phyloP scores from a whole-genome alignment of 192 early-diverging fungal genomes.

The Diversispora epigaea region DNA sequence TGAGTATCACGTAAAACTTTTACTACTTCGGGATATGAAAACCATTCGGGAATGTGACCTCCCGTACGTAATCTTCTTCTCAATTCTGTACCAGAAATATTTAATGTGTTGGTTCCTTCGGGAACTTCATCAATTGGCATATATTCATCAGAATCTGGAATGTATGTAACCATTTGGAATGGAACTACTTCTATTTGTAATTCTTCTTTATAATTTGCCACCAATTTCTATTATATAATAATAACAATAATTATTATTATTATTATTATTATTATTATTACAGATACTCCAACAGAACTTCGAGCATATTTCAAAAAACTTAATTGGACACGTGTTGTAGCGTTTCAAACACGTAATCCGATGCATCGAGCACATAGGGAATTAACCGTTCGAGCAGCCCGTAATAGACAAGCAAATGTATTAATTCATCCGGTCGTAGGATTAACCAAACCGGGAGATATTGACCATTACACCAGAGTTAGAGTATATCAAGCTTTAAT shows the following conservation, averaged over 20 bases:
- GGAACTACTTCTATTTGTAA: slow-evolving; percentile 94
- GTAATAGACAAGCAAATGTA: slow-evolving; percentile 85
- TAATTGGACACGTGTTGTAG: slow-evolving; percentile 95
- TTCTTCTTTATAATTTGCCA: slow-evolving; percentile 84
- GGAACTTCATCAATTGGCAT: slow-evolving; percentile 85
- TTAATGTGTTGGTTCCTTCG: slow-evolving; percentile 76
- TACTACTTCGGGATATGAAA: slow-evolving; percentile 97
- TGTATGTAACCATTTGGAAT: slow-evolving; percentile 97
- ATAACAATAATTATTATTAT: neutral
- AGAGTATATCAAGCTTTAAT: slow-evolving; percentile 96
- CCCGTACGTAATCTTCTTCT: slow-evolving; percentile 85
- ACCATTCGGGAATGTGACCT: slow-evolving; percentile 94
- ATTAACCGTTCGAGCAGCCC: slow-evolving; percentile 92
- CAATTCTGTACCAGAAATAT: slow-evolving; percentile 95
- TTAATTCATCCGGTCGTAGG: slow-evolving; percentile 97
- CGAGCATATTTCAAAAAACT: slow-evolving; percentile 90
- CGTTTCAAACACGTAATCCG: slow-evolving; percentile 98
- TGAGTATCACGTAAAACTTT: slow-evolving; percentile 81
- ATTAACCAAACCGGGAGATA: slow-evolving; percentile 97
- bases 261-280: neutral
- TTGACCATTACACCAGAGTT: slow-evolving; percentile 97
- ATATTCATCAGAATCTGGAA: slow-evolving; percentile 96
- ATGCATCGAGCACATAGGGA: slow-evolving; percentile 99
- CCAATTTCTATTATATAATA: slow-evolving; percentile 57
- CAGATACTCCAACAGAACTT: slow-evolving; percentile 86